A percentile compares a stretch with the other conserved stretches of the same genome.
Conservation (phyloP, 139 green algal genomes). For the Yamagishiella unicocca region DNA sequence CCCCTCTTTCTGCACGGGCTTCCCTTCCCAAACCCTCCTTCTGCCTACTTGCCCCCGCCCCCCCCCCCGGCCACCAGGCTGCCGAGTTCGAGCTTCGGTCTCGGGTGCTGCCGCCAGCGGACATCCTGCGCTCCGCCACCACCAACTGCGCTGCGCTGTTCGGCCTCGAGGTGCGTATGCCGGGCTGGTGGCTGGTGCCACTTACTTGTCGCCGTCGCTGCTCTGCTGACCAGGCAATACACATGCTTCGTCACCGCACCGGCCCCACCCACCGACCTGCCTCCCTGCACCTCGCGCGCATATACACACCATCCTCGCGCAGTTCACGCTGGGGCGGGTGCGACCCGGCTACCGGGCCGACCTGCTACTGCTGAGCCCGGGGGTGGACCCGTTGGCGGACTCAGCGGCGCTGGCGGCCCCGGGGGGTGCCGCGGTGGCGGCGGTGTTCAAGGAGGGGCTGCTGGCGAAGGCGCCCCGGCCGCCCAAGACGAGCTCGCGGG, state of each 20-base stretch:
- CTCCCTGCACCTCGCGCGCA: too few relatives aligned
- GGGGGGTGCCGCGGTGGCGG: conserved; percentile 13
- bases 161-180: conserved; percentile 35
- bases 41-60: not conserved
- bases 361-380: conserved; percentile 35
- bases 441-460: conserved; percentile 28
- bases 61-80: conserved; percentile 16
- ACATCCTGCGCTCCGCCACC: conserved; percentile 58
- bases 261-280: too few relatives aligned
- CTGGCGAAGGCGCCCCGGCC: conserved; percentile 20
- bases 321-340: conserved; percentile 14
- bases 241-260: not conserved
- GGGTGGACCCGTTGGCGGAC: conserved; percentile 13
- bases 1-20: too few relatives aligned
- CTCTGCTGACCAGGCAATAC: too few relatives aligned
- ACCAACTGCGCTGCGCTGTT: conserved; percentile 58
- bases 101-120: conserved; percentile 15
- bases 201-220: too few relatives aligned
- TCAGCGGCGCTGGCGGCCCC: not conserved
- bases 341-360: conserved; percentile 4
- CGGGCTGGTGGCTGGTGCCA: not conserved
- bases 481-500: not conserved
- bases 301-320: not conserved
- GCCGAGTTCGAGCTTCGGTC: conserved; percentile 56
- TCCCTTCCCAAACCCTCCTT: too few relatives aligned